Base-by-base conservation (phyloP, 306 rosid genomes). In the Purshia tridentata region DNA sequence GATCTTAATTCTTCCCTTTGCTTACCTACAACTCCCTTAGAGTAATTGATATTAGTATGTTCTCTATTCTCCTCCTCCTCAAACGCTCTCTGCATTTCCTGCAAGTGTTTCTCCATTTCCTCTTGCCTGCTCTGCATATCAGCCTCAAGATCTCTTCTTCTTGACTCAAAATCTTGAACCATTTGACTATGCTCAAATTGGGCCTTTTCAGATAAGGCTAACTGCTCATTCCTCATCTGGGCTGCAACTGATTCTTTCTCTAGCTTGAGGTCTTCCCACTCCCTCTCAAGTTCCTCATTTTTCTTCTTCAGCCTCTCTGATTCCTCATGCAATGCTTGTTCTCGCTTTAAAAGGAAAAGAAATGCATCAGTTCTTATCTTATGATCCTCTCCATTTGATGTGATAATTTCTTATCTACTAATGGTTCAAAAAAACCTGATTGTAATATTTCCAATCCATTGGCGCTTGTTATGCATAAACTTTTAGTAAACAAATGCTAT, bases 301-400 rank as follows among this genome's bases (percentile, higher is more conserved):
- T 86, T 96, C 80, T 88, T 95, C 82, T 86, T 91, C 79, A 86
- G 77, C 77, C 95, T 91, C 80, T 87, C 90, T 65, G 92, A 82
- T 81, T 85, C 91, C 77, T 85, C 90, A 39, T 53, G 85, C 83
- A 94, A 52, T 9, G 82, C 86, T 20, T 87, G 83, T 69, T 91
- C 96, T 84, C 80, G 88, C 81, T 88, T 6, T 56, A 15, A 39
- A 18, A 49, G 40, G n/a, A 20, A 69, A 20, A 44, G 54, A 57
- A 8, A 52, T 15, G 57, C 57, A n/a, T 52, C 57, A n/a, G 22
- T 20, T 16, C 57, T 52, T n/a, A 52, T 52, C 16, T 52, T 52
- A 29, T 29, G 57, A 16, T 52, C 57, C 57, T 5, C 22, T 16
- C 57, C 22, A 16, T 52, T 52, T n/a, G 8, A 6, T 6, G 35